Evolutionary conservation across 495 filamentous ascomycete species (phyloP).

Genomic region (Thermochaetoides thermophila): DNA sequence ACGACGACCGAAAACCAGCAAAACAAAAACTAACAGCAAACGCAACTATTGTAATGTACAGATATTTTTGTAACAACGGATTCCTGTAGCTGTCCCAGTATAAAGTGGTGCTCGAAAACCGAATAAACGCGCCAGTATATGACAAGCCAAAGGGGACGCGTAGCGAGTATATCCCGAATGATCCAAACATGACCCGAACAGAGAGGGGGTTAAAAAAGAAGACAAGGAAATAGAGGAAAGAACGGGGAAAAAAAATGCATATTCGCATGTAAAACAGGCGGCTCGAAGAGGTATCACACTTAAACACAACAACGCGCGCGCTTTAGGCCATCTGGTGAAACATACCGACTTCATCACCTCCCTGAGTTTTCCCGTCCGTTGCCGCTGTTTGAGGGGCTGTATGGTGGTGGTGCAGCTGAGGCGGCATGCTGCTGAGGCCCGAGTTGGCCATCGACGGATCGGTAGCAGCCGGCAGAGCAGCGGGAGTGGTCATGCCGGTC

Average conservation of each 20-base stretch:
- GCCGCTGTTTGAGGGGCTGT: slow-evolving; percentile 48
- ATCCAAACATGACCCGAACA: slow-evolving; percentile 14
- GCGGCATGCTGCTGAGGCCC: slow-evolving; percentile 46
- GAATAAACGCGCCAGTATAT: slow-evolving; percentile 30
- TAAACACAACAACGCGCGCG: slow-evolving; percentile 30
- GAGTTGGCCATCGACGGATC: slow-evolving; percentile 42
- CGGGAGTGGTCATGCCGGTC: slow-evolving; percentile 27
- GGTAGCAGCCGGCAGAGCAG: slow-evolving; percentile 20
- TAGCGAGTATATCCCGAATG: slow-evolving; percentile 16
- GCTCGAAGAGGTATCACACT: slow-evolving; percentile 35
- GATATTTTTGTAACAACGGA: slow-evolving; percentile 27
- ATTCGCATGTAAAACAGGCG: slow-evolving; percentile 14
- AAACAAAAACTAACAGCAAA: slow-evolving; percentile 26
- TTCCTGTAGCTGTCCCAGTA: slow-evolving; percentile 21
- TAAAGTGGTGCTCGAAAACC: slow-evolving; percentile 14
- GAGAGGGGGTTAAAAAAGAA: too few species aligned
- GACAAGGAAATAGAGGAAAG: slow-evolving; percentile 8
- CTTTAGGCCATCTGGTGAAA: slow-evolving; percentile 61
- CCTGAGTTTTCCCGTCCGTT: slow-evolving; percentile 50
- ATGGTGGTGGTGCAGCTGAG: slow-evolving; percentile 49
- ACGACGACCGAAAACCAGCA: slow-evolving; percentile 26
- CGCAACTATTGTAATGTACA: slow-evolving; percentile 28
- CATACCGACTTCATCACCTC: slow-evolving; percentile 90
- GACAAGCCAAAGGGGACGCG: slow-evolving; percentile 22
- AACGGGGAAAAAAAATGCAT: slow-evolving; percentile 12